Base-by-base conservation (phyloP, 768 basidiomycete species). In the Trametes elegans region DNA sequence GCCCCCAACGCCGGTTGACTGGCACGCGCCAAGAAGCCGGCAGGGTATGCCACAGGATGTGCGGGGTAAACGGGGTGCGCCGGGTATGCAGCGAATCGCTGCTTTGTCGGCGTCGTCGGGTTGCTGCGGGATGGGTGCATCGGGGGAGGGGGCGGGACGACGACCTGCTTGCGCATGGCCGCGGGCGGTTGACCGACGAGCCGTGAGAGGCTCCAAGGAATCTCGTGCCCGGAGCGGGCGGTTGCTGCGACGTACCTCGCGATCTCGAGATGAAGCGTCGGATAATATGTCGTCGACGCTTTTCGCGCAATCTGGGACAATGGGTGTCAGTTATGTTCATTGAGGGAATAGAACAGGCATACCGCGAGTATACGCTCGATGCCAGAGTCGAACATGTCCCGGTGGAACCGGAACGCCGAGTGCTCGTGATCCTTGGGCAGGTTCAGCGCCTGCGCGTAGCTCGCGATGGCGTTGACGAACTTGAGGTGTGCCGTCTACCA, bases 221-320 rank as follows among this genome's bases (percentile, higher is more conserved):
- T 68, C 62, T 90, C 86, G 62, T 84, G 88, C 29, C 84, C 84
- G 34, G 90, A 80, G 14, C 78, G 75, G 23, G 71, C 71, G 3
- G 87, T 84, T 58, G 83, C 78, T 0, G 79, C 75, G 60, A 98
- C 79, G 68, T 98, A 98, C 28, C 94, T 84, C 13, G 93, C 82
- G 46, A 99, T 75, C 70, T 99, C 96, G 35, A 98, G 85, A 70
- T 99, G 97, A 1, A 99, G 80, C 3, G 85, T 88, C 0, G 94
- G 93, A 70, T 99, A 99, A 71, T 97, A 98, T 11, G 88, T 85
- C 21, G 88, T 85, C 16, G 95, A 98, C 14, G 97, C 93, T 71
- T 98, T 98, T 46, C 97, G 89, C 0, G 93, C 84, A 39, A 95
- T 92, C 95, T 98, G 61, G 13, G 11, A 27, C 13, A 32, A 26